These are phyloP conservation scores for Lycium barbarum DNA, from an alignment of 257 asterid genomes.

Conservation along the genomic window DNA sequence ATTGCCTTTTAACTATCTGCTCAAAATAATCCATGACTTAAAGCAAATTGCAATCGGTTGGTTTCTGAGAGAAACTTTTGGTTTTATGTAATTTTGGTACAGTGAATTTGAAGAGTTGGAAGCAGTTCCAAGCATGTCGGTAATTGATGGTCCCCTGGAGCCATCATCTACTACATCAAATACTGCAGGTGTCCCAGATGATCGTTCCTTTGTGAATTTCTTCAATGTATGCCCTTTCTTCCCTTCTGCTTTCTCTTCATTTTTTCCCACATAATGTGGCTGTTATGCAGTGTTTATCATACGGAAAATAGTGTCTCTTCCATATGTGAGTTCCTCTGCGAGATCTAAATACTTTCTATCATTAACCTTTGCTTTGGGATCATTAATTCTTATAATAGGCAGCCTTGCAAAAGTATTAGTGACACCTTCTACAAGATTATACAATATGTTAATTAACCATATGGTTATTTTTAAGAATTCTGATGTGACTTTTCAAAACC, in stretches of 20 bases:
- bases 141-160: conserved; percentile 89
- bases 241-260: not conserved
- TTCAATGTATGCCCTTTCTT: conserved; percentile 66
- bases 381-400: not conserved
- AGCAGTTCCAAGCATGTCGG: conserved; percentile 84
- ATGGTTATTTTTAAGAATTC: not conserved
- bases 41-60: not conserved
- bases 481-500: not conserved
- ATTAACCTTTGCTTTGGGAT: not conserved
- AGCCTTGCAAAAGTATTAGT: not conserved
- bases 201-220: conserved; percentile 77
- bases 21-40: not conserved
- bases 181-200: conserved; percentile 69
- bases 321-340: not conserved
- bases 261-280: not conserved
- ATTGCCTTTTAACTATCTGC: not conserved
- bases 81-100: conserved; percentile 35
- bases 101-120: conserved; percentile 92
- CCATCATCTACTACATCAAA: conserved; percentile 61
- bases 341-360: not conserved
- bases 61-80: conserved; percentile 22
- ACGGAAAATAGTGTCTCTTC: not conserved
- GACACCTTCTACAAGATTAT: not conserved
- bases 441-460: not conserved
- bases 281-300: not conserved